phyloP scores from a whole-genome alignment of 805 yeast species.

The Vanderwaltozyma yarrowii region DNA sequence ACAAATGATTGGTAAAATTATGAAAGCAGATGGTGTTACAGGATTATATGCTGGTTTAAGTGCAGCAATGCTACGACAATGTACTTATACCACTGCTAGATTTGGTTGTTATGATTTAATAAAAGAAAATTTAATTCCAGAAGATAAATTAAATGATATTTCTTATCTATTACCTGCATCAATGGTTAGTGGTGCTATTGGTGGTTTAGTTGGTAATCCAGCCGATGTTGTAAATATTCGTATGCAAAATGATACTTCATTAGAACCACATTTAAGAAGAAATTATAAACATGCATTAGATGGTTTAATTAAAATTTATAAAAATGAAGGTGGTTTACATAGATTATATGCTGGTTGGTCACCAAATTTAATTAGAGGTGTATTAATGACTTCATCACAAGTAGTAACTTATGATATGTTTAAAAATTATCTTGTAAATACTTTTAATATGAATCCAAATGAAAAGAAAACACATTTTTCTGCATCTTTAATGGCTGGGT shows the following conservation, averaged over 20 bases:
- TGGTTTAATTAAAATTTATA: slow-evolving; percentile 51
- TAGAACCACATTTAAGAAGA: slow-evolving; percentile 55
- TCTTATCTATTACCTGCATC: slow-evolving; percentile 60
- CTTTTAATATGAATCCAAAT: slow-evolving; percentile 42
- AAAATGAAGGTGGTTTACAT: slow-evolving; percentile 44
- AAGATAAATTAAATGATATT: slow-evolving; percentile 42
- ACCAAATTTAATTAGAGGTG: slow-evolving; percentile 73
- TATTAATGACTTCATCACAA: slow-evolving; percentile 84
- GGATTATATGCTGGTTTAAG: slow-evolving; percentile 75
- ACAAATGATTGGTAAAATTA: slow-evolving; percentile 35
- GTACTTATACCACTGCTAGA: slow-evolving; percentile 77
- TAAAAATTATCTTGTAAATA: slow-evolving; percentile 46
- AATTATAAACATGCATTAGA: slow-evolving; percentile 70
- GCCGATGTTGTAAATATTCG: slow-evolving; percentile 80
- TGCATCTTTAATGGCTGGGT: slow-evolving; percentile 72
- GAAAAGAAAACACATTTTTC: slow-evolving; percentile 64
- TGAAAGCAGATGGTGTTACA: slow-evolving; percentile 43
- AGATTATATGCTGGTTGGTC: slow-evolving; percentile 63
- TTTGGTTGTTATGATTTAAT: slow-evolving; percentile 78
- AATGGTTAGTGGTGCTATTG: slow-evolving; percentile 76
- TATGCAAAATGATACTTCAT: slow-evolving; percentile 79
- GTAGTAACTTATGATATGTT: slow-evolving; percentile 80
- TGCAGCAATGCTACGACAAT: slow-evolving; percentile 77
- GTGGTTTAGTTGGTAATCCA: slow-evolving; percentile 83
- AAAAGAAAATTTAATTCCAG: slow-evolving; percentile 43